Conservation (phyloP, 1,284 basidiomycete species). For the Trichosporon inkin region DNA sequence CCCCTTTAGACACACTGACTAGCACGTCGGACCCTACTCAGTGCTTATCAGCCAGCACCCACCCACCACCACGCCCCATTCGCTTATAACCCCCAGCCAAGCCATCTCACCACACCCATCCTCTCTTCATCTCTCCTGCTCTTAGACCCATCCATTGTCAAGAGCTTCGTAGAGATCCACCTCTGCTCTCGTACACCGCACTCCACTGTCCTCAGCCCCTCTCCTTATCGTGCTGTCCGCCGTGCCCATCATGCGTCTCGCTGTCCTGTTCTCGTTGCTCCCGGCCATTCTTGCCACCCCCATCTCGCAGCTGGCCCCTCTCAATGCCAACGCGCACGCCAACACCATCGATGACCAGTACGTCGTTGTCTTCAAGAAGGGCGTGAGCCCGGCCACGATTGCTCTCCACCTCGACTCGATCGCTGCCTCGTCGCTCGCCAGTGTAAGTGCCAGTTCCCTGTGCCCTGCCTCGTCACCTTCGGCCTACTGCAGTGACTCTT, state of each 20-base stretch:
- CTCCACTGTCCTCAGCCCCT: slow-evolving; percentile 2
- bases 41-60: background rate
- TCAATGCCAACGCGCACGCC: slow-evolving; percentile 46
- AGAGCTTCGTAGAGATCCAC: background rate
- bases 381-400: slow-evolving; percentile 58
- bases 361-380: slow-evolving; percentile 80
- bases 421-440: slow-evolving; percentile 31
- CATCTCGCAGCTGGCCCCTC: slow-evolving; percentile 37
- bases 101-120: background rate
- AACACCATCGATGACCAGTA: slow-evolving; percentile 73
- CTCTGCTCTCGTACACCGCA: background rate
- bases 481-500: background rate
- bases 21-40: background rate
- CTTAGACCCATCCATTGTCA: slow-evolving; percentile 2
- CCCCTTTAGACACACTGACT: background rate
- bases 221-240: background rate
- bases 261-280: slow-evolving; percentile 36
- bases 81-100: slow-evolving; percentile 1
- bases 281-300: slow-evolving; percentile 43
- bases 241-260: slow-evolving; percentile 32
- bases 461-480: background rate
- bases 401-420: slow-evolving; percentile 60
- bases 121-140: slow-evolving; percentile 2
- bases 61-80: background rate
- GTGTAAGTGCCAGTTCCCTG: slow-evolving; percentile 52